These are phyloP conservation scores for Gleditsia sinensis DNA, from an alignment of 306 rosid species.

Conservation along the genomic window DNA sequence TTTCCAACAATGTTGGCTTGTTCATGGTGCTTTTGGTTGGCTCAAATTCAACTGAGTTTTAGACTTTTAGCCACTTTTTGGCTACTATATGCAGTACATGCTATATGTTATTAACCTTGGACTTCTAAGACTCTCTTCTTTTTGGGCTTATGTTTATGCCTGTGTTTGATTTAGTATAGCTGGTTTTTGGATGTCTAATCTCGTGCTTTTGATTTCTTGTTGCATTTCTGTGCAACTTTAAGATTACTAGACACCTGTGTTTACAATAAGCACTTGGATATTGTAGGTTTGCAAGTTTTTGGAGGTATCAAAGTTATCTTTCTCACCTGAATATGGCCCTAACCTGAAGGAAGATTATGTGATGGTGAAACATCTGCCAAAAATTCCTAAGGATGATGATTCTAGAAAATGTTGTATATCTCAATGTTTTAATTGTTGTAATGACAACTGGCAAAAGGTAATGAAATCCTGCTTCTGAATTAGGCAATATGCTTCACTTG, in stretches of 20 bases:
- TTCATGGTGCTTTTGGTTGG: slow-evolving; percentile 3
- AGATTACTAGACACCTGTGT: slow-evolving; percentile 23
- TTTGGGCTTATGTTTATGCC: slow-evolving; percentile 26
- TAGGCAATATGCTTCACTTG: not conserved
- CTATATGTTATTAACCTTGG: slow-evolving; percentile 18
- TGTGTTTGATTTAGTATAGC: not conserved
- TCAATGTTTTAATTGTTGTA: slow-evolving; percentile 76
- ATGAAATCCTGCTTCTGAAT: slow-evolving; percentile 21
- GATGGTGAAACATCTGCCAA: slow-evolving; percentile 94
- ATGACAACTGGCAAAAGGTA: slow-evolving; percentile 99
- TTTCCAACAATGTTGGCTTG: not conserved
- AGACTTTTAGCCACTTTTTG: not conserved
- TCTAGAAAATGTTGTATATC: slow-evolving; percentile 79
- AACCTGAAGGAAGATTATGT: slow-evolving; percentile 94
- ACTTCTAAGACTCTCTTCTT: not conserved
- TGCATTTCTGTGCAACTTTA: slow-evolving; percentile 13
- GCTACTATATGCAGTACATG: slow-evolving; percentile 13
- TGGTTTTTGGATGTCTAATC: not conserved
- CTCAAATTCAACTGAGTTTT: not conserved
- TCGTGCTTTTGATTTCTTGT: slow-evolving; percentile 28
- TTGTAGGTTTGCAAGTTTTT: slow-evolving; percentile 94
- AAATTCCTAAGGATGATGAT: slow-evolving; percentile 61
- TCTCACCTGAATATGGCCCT: slow-evolving; percentile 94
- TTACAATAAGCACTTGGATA: slow-evolving; percentile 33
- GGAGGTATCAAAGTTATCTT: slow-evolving; percentile 95